A percentile compares a stretch with the other conserved stretches of the same genome.
phyloP scores from a whole-genome alignment of 208 protist species.

The Trypanosoma boissoni region DNA sequence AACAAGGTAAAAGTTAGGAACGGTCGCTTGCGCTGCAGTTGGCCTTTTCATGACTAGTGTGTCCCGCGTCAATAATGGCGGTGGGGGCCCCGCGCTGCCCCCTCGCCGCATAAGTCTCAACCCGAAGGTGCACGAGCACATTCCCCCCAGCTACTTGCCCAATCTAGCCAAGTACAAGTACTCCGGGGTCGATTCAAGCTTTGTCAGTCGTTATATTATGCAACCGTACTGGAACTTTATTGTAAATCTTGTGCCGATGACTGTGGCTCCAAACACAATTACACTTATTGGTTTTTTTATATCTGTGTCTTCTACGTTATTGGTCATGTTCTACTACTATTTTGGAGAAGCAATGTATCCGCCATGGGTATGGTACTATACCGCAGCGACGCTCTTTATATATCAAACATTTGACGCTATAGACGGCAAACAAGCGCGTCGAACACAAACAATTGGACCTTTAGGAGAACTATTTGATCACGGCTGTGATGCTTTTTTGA shows the following conservation, averaged over 20 bases:
- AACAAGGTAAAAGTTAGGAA: too few species aligned
- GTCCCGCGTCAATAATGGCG: conserved; percentile 10
- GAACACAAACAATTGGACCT: conserved; percentile 86
- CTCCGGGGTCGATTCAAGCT: conserved; percentile 58
- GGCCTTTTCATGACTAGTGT: not conserved
- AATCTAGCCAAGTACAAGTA: conserved; percentile 88
- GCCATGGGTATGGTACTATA: conserved; percentile 84
- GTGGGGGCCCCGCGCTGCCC: not conserved
- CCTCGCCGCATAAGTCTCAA: conserved; percentile 33
- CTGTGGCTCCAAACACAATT: conserved; percentile 84
- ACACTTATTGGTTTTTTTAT: conserved; percentile 83
- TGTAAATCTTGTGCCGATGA: conserved; percentile 82
- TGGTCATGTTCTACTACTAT: conserved; percentile 62
- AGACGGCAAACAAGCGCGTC: conserved; percentile 95
- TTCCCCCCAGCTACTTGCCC: conserved; percentile 51
- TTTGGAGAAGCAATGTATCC: conserved; percentile 62
- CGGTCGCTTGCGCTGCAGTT: too few species aligned
- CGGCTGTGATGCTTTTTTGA: conserved; percentile 91
- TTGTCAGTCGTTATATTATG: conserved; percentile 71
- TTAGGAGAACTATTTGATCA: conserved; percentile 96
- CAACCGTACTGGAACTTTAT: conserved; percentile 88
- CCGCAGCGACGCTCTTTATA: conserved; percentile 59
- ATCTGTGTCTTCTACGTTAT: conserved; percentile 57
- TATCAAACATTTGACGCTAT: conserved; percentile 95
- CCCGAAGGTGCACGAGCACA: conserved; percentile 49